These are phyloP conservation scores for Elsinoe fawcettii DNA, from an alignment of 2,329 filamentous ascomycete genomes.

Conservation along the genomic window DNA sequence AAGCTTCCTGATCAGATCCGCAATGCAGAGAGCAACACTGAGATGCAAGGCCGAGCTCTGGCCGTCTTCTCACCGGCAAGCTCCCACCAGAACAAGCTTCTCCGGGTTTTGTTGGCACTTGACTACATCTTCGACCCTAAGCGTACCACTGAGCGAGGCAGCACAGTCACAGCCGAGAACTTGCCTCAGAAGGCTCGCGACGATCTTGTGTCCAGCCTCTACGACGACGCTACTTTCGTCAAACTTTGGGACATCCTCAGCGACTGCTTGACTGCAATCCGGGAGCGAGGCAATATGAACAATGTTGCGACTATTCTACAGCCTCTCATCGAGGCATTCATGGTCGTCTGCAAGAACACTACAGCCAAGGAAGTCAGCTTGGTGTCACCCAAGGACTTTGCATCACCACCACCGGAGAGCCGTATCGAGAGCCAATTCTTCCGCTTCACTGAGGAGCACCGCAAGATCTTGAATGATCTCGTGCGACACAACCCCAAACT, in stretches of 20 bases:
- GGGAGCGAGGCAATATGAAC: constrained; percentile 87
- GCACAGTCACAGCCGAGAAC: constrained; percentile 37
- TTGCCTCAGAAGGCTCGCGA: constrained; percentile 61
- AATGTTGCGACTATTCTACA: constrained; percentile 94
- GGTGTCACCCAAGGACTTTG: constrained; percentile 53
- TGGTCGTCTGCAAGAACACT: constrained; percentile 99
- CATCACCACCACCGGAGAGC: constrained; percentile 64
- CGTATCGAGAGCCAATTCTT: constrained; percentile 90
- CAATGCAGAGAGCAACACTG: constrained; percentile 78
- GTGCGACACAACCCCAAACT: constrained; percentile 94
- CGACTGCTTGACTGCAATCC: constrained; percentile 77
- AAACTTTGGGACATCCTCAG: constrained; percentile 89
- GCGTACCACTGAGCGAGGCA: constrained; percentile 46
- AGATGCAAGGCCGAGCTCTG: constrained; percentile 88
- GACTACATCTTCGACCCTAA: constrained; percentile 93
- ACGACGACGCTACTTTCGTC: constrained; percentile 83
- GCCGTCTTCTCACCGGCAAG: constrained; percentile 93
- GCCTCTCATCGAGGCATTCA: constrained; percentile 88
- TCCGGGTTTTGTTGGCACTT: constrained; percentile 84
- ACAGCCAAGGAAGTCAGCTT: constrained; percentile 55
- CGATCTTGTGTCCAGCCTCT: constrained; percentile 77
- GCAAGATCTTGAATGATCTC: constrained; percentile 94
- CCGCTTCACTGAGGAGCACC: constrained; percentile 93
- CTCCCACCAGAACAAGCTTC: constrained; percentile 91
- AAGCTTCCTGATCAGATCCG: constrained; percentile 80